These are phyloP conservation scores for Mycena rosella DNA, from an alignment of 768 basidiomycete species.

Conservation along the genomic window DNA sequence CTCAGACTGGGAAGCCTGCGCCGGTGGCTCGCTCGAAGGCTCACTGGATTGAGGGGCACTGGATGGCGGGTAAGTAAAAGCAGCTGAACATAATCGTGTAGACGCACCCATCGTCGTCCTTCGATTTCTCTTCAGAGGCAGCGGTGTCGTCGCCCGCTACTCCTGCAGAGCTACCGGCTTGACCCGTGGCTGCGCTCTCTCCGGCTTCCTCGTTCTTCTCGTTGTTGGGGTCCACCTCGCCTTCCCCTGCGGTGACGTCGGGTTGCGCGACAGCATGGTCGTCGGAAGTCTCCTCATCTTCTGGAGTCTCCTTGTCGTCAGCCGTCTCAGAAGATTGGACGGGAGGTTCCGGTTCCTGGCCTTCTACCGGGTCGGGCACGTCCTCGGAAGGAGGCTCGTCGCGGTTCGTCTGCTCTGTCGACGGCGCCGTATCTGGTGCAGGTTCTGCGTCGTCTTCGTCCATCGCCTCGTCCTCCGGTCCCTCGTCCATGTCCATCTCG, in stretches of 20 bases:
- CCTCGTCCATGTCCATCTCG: constrained; percentile 49
- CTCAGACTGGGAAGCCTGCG: constrained; percentile 37
- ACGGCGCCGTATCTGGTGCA: constrained; percentile 43
- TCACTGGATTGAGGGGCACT: constrained; percentile 39
- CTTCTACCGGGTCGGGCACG: constrained; percentile 45
- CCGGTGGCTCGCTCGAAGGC: constrained; percentile 32
- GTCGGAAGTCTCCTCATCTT: constrained; percentile 44
- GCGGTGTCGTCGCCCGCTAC: constrained; percentile 43
- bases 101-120: constrained; percentile 51
- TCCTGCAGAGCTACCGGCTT: constrained; percentile 48
- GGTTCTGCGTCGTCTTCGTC: constrained; percentile 51
- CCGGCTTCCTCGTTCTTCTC: constrained; percentile 43
- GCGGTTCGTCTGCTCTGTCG: constrained; percentile 37
- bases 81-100: background rate
- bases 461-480: constrained; percentile 47
- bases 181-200: constrained; percentile 48
- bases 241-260: constrained; percentile 60
- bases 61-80: background rate
- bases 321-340: constrained; percentile 47
- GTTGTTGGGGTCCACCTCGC: constrained; percentile 49
- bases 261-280: constrained; percentile 56
- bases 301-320: constrained; percentile 44
- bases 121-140: constrained; percentile 44
- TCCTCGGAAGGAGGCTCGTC: constrained; percentile 43
- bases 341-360: constrained; percentile 47